These are phyloP conservation scores for Aegilops tauschii DNA, from an alignment of 176 grass and related monocot species.

Conservation along the genomic window DNA sequence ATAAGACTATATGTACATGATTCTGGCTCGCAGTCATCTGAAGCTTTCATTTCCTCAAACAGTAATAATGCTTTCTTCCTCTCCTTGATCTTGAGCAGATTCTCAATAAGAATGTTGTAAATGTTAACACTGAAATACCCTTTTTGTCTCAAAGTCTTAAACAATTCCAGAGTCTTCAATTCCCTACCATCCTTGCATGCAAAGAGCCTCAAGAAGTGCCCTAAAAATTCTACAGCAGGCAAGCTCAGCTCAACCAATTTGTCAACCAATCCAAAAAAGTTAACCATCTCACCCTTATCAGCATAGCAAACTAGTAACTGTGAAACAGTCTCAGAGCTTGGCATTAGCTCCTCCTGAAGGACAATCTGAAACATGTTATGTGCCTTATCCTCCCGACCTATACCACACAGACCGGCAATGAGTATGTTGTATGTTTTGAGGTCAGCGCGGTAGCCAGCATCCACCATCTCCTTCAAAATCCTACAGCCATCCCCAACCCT, in stretches of 20 bases:
- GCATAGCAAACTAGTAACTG: slow-evolving; percentile 71
- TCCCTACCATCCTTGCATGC: slow-evolving; percentile 53
- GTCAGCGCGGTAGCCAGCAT: slow-evolving; percentile 67
- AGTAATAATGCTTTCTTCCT: slow-evolving; percentile 47
- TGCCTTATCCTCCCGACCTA: slow-evolving; percentile 63
- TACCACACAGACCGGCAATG: slow-evolving; percentile 64
- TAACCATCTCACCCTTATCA: slow-evolving; percentile 52
- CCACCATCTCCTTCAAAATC: slow-evolving; percentile 75
- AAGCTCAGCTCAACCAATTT: slow-evolving; percentile 51
- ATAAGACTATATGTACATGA: slow-evolving; percentile 66
- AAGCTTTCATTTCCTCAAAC: slow-evolving; percentile 68
- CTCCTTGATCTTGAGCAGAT: slow-evolving; percentile 65
- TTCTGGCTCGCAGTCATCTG: slow-evolving; percentile 50
- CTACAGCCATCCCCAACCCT: slow-evolving; percentile 59
- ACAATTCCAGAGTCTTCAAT: slow-evolving; percentile 59
- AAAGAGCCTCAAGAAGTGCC: slow-evolving; percentile 53
- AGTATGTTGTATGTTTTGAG: slow-evolving; percentile 74
- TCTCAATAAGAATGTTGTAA: slow-evolving; percentile 78
- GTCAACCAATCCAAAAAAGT: slow-evolving; percentile 52
- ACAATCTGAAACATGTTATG: slow-evolving; percentile 72
- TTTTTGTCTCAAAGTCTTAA: slow-evolving; percentile 55
- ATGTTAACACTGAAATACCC: slow-evolving; percentile 53
- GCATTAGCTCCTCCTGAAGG: slow-evolving; percentile 55
- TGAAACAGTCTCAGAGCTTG: slow-evolving; percentile 50
- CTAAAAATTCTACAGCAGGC: slow-evolving; percentile 53